Evolutionary conservation across 140 eudicot genomes (phyloP), one percentile per base, ranked within the genome.

Genomic region (Flaveria floridana): DNA sequence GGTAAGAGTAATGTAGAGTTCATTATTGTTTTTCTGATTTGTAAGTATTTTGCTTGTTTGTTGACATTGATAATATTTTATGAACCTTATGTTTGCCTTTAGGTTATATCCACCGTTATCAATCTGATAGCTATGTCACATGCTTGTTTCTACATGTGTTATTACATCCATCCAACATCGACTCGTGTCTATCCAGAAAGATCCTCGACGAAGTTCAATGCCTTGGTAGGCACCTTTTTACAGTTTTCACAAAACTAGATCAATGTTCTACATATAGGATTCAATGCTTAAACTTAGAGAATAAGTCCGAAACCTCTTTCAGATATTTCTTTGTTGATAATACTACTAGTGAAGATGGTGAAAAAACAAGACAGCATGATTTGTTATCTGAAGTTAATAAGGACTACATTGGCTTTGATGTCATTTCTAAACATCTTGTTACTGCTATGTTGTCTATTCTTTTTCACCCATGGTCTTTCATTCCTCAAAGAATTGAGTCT

Each of bases 371-470:
- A 58, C 15, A 20, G 12, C 23, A 15, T 58, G 65, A 7, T 58
- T 9, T 58, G 37, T 15, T 63, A 14, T 28, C 12, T 63, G 28
- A 7, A 34, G 20, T 63, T 26, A 12, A 63, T 28, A 28, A 28
- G 12, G 68, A 28, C 8, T 63, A 28, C 6, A 15, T 63, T 63
- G 68, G 68, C 68, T 28, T 63, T 63, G 68, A 63, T 63, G 68
- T 28, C 68, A 63, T 63, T 26, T 13, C 68, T 63, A 28, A 63
- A 63, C 30, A 28, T 6, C 30, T 28, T 13, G 68, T 63, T 63
- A 14, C 2, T 28, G 23, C 68, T 26, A 26, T 63, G 68, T 14
- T 5, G 39, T 63, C 68, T 12, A 63, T 63, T 19, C 44, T 28
- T 63, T 63, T 63, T 63, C 28, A 21, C 46, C 68, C 68, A 23